Evolutionary conservation across 2,329 filamentous ascomycete genomes (phyloP).

Genomic region (Penicillium sp.): DNA sequence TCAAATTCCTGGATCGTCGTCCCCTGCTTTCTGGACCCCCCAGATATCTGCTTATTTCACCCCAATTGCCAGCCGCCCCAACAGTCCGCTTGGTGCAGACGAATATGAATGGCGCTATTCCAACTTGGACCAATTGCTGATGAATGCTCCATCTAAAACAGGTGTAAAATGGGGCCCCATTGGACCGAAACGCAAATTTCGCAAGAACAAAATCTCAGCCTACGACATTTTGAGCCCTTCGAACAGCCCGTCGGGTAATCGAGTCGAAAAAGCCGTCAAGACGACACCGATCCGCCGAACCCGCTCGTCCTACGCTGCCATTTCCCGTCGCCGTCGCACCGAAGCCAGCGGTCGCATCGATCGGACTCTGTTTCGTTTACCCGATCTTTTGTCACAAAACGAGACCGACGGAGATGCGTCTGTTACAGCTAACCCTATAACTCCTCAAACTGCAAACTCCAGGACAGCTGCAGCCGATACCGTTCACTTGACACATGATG

Average conservation of each 20-base stretch:
- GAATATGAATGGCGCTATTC: background rate
- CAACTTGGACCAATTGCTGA: background rate
- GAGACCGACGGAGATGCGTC: slow-evolving; percentile 15
- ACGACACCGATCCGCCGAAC: slow-evolving; percentile 19
- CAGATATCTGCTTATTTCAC: too few relatives aligned
- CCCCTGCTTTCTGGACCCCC: too few relatives aligned
- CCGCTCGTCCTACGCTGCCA: slow-evolving; percentile 34
- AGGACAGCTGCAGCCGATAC: slow-evolving; percentile 6
- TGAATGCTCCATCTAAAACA: background rate
- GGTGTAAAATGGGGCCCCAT: background rate
- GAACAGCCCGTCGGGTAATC: background rate
- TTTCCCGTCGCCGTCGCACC: slow-evolving; percentile 32
- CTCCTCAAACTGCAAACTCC: background rate
- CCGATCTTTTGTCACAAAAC: slow-evolving; percentile 36
- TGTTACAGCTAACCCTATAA: background rate
- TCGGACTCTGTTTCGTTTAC: slow-evolving; percentile 39
- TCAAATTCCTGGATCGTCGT: too few relatives aligned
- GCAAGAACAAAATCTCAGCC: background rate
- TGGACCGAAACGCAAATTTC: background rate
- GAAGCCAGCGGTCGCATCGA: slow-evolving; percentile 38
- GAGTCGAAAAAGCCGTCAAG: background rate
- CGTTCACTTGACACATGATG: background rate
- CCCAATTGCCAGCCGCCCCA: too few relatives aligned
- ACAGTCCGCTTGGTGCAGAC: too few relatives aligned
- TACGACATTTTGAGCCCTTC: slow-evolving; percentile 3